Base-by-base conservation (phyloP, 2,329 filamentous ascomycete species). In the Cytospora chrysosperma region DNA sequence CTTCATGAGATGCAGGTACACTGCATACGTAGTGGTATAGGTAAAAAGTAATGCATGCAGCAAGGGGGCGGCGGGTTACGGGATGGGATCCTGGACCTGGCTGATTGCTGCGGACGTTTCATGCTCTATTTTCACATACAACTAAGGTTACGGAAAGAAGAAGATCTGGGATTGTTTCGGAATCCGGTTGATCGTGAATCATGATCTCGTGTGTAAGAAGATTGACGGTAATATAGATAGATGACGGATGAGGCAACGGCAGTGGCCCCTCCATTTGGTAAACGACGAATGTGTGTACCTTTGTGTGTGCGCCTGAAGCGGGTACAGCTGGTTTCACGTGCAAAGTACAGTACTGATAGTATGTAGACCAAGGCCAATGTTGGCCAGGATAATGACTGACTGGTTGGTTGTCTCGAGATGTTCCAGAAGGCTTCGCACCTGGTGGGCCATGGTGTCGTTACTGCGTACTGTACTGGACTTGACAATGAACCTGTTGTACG, bases 401-500 rank as follows among this genome's bases (percentile, higher is more conserved):
- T n/a, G n/a, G 13, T n/a, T 47, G 40, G 43, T 17, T 59, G 56
- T 61, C 24, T 57, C 57, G 53, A 56, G 55, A 57, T 15, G 49
- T 64, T 65, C 64, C 50, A 65, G 64, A 65, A 65, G 64, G 53
- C 50, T 63, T 63, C 53, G 27, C n/a, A 49, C 50, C 21, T 32
- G 37, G n/a, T 27, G 12, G 32, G 27, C 19, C 2, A 26, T 13
- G 28, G 21, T 26, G n/a, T 43, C n/a, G n/a, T 43, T 49, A 51
- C 15, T 19, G n/a, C n/a, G n/a, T n/a, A n/a, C n/a, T n/a, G n/a
- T n/a, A n/a, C n/a, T n/a, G n/a, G n/a, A n/a, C n/a, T n/a, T n/a
- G n/a, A n/a, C n/a, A n/a, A n/a, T n/a, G n/a, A n/a, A n/a, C n/a
- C n/a, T n/a, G n/a, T n/a, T n/a, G n/a, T n/a, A n/a, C n/a, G n/a